phyloP scores from a whole-genome alignment of 495 filamentous ascomycete species.

The Schizothecium vesticola region DNA sequence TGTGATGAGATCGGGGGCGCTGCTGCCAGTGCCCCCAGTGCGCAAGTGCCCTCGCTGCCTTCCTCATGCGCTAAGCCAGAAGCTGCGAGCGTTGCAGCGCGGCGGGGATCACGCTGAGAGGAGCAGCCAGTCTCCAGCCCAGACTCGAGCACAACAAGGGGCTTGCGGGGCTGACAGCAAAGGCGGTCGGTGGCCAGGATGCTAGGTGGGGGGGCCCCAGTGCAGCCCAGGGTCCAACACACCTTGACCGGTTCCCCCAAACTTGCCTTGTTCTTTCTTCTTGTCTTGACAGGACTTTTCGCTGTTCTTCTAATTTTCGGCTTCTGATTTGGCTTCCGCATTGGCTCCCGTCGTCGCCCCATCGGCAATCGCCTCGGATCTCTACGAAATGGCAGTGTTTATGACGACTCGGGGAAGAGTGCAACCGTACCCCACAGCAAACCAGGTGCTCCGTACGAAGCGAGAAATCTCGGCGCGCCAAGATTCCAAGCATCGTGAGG shows the following conservation, averaged over 20 bases:
- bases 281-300: too few relatives aligned
- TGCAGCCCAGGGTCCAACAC: too few relatives aligned
- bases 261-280: too few relatives aligned
- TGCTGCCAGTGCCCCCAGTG: neutral
- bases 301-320: too few relatives aligned
- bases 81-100: neutral
- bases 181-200: too few relatives aligned
- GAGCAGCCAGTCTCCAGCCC: neutral
- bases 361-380: neutral
- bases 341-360: too few relatives aligned
- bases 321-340: neutral
- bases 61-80: neutral
- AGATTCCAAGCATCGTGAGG: neutral
- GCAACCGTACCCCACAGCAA: neutral
- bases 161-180: too few relatives aligned
- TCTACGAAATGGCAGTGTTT: neutral
- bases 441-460: too few relatives aligned
- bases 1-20: neutral
- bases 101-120: neutral
- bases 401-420: neutral
- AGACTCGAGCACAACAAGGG: neutral
- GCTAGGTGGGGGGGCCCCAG: too few relatives aligned
- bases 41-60: too few relatives aligned
- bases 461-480: too few relatives aligned
- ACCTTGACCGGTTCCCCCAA: too few relatives aligned